Base-by-base conservation (phyloP, 1,284 basidiomycete species). In the Athelia sp. region DNA sequence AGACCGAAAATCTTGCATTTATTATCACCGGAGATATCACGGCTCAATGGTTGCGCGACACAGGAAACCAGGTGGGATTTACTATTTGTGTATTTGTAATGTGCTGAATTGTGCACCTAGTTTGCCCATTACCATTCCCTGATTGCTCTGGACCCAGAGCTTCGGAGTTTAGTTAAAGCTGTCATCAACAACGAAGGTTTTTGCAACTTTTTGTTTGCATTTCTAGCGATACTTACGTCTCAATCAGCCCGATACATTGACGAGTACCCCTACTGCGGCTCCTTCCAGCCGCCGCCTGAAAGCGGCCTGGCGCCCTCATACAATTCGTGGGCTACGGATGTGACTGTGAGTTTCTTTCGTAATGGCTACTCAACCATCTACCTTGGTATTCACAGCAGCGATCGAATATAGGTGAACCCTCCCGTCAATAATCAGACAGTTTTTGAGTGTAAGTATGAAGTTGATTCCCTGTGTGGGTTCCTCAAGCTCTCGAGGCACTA, bases 371-470 rank as follows among this genome's bases (percentile, higher is more conserved):
- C n/a, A n/a, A n/a, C n/a, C n/a, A n/a, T n/a, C n/a, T n/a, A n/a
- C n/a, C n/a, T n/a, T n/a, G n/a, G n/a, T n/a, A n/a, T n/a, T n/a
- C n/a, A n/a, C n/a, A n/a, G n/a, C n/a, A n/a, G n/a, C n/a, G n/a
- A n/a, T n/a, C n/a, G n/a, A n/a, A n/a, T n/a, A n/a, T n/a, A n/a
- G n/a, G 15, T n/a, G 9, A 40, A 44, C 50, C 87, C 84, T 2
- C 82, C 84, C 8, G 76, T 88, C 23, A 67, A 87, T 55, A 81
- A 84, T 50, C 70, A 73, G 52, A 82, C 78, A 0, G 87, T 89
- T 0, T 88, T 84, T 56, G 87, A 89, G 62, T 89, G 86, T 79
- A 89, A 89, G 85, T 89, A 86, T 57, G 86, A 89, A 59, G 70
- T 89, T 43, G 87, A 89, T 58, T 88, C 85, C 0, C 66, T 89